Evolutionary conservation across 345 rosid genomes (phyloP), one percentile per base, ranked within the genome.

Genomic region (Salix viminalis): DNA sequence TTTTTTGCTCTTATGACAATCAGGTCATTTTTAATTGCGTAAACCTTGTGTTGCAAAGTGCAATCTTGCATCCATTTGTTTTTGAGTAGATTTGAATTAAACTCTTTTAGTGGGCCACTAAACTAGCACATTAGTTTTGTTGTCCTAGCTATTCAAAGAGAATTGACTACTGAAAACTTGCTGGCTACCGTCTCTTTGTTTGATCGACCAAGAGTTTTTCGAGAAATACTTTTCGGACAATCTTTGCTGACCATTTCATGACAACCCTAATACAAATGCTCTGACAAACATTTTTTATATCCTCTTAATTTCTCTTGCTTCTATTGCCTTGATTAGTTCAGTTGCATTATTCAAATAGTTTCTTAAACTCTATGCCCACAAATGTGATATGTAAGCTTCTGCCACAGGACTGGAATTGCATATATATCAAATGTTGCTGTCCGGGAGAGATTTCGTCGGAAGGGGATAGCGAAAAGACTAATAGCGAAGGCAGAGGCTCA

Each of bases 351-450:
- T 2, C 46, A 41, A 41, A 41, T 10, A 11, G 46, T 41, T 41
- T 41, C 46, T 41, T 41, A 41, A 41, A 41, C 0, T 41, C 11
- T 11, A 41, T 41, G 13, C 46, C 46, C 14, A 10, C 13, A 12
- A 52, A 50, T 66, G 72, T 58, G 19, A 7, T 10, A 19, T 41
- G 64, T 4, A 23, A 52, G 44, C 73, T 68, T 58, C 12, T 74
- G 4, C 42, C 37, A 2, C 82, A 96, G 99, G 91, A 88, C 92
- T 1, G 98, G 97, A 83, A 86, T 93, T 42, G 99, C 96, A 21
- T 96, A 92, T 83, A 80, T 96, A 87, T 96, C 99, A 10, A 93
- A 92, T 46, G 98, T 93, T 32, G 99, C 96, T 0, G 99, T 96
- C 16, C 82, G 95, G 3, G 95, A 91, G 86, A 87, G 77, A 76